These are phyloP conservation scores for Colletotrichum viniferum DNA, from an alignment of 2,329 filamentous ascomycete genomes.

Conservation along the genomic window DNA sequence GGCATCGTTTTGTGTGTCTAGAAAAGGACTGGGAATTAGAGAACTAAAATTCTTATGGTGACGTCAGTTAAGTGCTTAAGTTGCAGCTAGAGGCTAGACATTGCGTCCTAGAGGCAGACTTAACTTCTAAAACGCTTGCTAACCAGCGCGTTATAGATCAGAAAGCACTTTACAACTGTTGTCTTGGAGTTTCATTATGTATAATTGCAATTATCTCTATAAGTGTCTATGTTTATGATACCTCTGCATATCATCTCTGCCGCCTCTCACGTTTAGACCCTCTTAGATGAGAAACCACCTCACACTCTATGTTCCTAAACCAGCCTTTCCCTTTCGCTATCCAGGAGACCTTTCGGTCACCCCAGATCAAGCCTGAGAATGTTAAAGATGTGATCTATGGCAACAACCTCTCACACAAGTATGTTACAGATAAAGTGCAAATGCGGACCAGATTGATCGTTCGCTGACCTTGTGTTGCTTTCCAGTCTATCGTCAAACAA, in stretches of 20 bases:
- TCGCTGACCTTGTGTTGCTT: background rate
- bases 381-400: background rate
- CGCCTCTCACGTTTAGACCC: too few species aligned
- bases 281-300: too few species aligned
- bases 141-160: background rate
- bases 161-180: background rate
- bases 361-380: background rate
- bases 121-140: background rate
- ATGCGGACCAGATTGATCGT: background rate
- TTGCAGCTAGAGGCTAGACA: background rate
- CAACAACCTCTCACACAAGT: background rate
- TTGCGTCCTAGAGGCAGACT: background rate
- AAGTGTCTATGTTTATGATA: too few species aligned
- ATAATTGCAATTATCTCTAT: too few species aligned
- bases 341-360: too few species aligned
- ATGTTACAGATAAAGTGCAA: background rate
- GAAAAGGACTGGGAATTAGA: too few species aligned
- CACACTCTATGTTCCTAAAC: too few species aligned
- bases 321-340: too few species aligned
- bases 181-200: background rate
- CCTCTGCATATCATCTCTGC: too few species aligned
- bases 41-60: too few species aligned
- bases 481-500: background rate
- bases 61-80: background rate
- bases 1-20: too few species aligned